These are phyloP conservation scores for Myriosclerotinia scirpicola DNA, from an alignment of 2,329 filamentous ascomycete genomes.

Conservation along the genomic window DNA sequence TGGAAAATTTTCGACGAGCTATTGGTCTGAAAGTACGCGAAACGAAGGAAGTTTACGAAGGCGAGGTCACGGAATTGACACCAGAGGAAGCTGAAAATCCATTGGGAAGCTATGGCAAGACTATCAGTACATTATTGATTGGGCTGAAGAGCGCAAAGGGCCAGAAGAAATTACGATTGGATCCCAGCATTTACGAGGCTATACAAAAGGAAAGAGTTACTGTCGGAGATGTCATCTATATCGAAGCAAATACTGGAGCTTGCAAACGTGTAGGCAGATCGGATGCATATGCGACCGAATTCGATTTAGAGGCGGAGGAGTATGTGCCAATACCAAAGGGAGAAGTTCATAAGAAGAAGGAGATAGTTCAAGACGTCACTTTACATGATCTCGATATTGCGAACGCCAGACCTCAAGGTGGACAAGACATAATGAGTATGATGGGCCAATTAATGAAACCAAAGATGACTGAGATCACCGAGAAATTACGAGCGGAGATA, in stretches of 20 bases:
- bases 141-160: conserved; percentile 93
- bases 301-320: conserved; percentile 97
- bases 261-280: conserved; percentile 96
- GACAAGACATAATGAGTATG: conserved; percentile 99
- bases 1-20: conserved; percentile 98
- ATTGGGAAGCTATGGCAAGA: conserved; percentile 93
- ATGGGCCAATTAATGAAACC: conserved; percentile 99
- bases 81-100: conserved; percentile 98
- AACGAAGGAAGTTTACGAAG: conserved; percentile 99
- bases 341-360: conserved; percentile 99
- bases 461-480: conserved; percentile 98
- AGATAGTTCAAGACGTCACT: conserved; percentile 98
- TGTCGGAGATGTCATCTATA: conserved; percentile 97
- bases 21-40: conserved; percentile 97
- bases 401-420: conserved; percentile 91
- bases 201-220: conserved; percentile 98
- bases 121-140: conserved; percentile 92
- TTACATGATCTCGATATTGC: conserved; percentile 95
- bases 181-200: conserved; percentile 98
- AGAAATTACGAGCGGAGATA: conserved; percentile 93
- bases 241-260: conserved; percentile 97
- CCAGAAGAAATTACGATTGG: conserved; percentile 94
- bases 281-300: conserved; percentile 96
- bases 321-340: conserved; percentile 99
- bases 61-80: conserved; percentile 95